A percentile compares a stretch with the other conserved stretches of the same genome.
phyloP scores from a whole-genome alignment of 2,329 filamentous ascomycete genomes.

The Cylindrodendrum hubeiense region DNA sequence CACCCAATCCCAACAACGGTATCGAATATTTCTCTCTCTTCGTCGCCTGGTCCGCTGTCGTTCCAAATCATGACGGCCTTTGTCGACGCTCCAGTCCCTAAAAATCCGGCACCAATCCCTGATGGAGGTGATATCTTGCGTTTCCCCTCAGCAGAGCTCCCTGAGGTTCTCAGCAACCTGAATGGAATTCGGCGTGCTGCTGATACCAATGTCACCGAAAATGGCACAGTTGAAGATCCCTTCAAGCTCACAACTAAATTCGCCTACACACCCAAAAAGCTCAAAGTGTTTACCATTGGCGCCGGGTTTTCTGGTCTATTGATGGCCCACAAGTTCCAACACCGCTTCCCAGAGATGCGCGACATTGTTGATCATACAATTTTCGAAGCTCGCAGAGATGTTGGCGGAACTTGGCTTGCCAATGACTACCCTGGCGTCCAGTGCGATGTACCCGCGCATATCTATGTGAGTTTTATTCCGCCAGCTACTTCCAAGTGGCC shows the following conservation, averaged over 20 bases:
- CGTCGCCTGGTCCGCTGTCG: not conserved
- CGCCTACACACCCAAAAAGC: constrained; percentile 46
- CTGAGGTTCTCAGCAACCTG: constrained; percentile 24
- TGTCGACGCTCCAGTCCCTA: constrained; percentile 29
- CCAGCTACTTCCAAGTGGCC: no score
- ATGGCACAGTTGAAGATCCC: constrained; percentile 35
- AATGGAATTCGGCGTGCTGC: not conserved
- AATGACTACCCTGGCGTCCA: constrained; percentile 44
- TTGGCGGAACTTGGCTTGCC: constrained; percentile 51
- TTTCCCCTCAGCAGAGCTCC: constrained; percentile 34
- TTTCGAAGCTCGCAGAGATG: constrained; percentile 46
- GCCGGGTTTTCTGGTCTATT: constrained; percentile 49
- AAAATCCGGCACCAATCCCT: not conserved
- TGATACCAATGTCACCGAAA: not conserved
- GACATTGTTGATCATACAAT: constrained; percentile 44
- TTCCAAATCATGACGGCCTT: constrained; percentile 28
- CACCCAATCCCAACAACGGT: not conserved
- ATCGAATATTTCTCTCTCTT: not conserved
- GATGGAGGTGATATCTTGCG: constrained; percentile 3
- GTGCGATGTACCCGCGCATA: constrained; percentile 37
- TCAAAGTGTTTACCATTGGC: constrained; percentile 51
- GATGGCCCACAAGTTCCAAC: constrained; percentile 52
- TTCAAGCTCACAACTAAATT: constrained; percentile 43
- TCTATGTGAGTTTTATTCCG: constrained; percentile 30
- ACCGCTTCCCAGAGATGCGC: constrained; percentile 48